Conservation (phyloP, 2,329 filamentous ascomycete genomes). For the Penicillium palitans region DNA sequence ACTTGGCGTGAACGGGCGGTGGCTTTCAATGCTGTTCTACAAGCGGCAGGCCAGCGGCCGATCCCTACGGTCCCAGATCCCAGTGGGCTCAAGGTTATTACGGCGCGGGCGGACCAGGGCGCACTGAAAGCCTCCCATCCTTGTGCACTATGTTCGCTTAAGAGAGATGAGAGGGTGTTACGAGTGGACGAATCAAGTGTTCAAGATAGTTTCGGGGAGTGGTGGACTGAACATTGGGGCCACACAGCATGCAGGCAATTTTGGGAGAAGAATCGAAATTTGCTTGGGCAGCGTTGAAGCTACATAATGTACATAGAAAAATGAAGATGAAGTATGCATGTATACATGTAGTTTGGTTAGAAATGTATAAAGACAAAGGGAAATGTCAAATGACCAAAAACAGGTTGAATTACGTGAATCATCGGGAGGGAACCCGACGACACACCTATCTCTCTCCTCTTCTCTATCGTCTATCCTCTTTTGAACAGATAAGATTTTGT, state of each 20-base stretch:
- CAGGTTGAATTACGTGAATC: neutral
- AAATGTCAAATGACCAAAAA: neutral
- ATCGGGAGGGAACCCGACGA: slow-evolving; percentile 9
- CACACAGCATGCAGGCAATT: slow-evolving; percentile 78
- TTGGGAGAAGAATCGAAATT: slow-evolving; percentile 74
- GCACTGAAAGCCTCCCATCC: slow-evolving; percentile 71
- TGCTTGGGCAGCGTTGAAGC: slow-evolving; percentile 64
- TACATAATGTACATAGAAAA: neutral
- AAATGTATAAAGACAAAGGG: neutral
- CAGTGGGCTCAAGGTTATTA: slow-evolving; percentile 54
- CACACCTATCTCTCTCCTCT: neutral
- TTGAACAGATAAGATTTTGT: neutral
- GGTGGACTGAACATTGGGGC: slow-evolving; percentile 91
- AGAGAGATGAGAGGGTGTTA: slow-evolving; percentile 76
- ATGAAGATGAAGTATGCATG: neutral
- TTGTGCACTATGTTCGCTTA: slow-evolving; percentile 84
- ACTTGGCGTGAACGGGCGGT: slow-evolving; percentile 76
- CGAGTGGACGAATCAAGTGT: slow-evolving; percentile 71
- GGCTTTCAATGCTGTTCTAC: slow-evolving; percentile 64
- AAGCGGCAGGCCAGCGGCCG: slow-evolving; percentile 39
- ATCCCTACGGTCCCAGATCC: slow-evolving; percentile 70
- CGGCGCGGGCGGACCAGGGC: slow-evolving; percentile 61
- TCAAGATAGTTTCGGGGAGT: slow-evolving; percentile 92
- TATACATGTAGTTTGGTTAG: no score
- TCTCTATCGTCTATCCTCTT: no score